Conservation (phyloP, 2,329 filamentous ascomycete species). For the Thelonectria blattea region DNA sequence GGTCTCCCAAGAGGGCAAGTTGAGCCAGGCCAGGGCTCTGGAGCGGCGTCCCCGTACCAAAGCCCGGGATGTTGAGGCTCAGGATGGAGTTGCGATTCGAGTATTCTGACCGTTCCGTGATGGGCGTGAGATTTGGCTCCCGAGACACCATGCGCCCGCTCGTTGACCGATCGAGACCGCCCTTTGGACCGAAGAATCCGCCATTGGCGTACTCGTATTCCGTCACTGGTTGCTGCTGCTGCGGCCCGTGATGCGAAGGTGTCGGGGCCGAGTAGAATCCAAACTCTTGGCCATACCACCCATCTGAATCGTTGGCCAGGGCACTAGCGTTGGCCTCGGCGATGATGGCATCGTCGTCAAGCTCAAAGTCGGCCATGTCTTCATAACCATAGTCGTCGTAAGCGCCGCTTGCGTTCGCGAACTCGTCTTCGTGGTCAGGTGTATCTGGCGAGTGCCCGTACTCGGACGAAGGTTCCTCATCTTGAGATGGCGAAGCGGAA, state of each 20-base stretch:
- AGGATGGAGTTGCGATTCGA: constrained; percentile 93
- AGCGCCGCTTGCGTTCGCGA: constrained; percentile 48
- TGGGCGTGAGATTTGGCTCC: constrained; percentile 93
- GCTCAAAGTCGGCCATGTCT: constrained; percentile 70
- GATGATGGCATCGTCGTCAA: constrained; percentile 89
- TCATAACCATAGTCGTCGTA: constrained; percentile 66
- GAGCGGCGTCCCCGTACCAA: constrained; percentile 55
- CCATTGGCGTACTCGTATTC: constrained; percentile 73
- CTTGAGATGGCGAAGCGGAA: constrained; percentile 53
- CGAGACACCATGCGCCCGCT: constrained; percentile 77
- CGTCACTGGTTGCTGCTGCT: constrained; percentile 51
- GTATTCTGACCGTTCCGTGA: constrained; percentile 95
- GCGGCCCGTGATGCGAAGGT: constrained; percentile 48
- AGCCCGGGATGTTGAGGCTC: constrained; percentile 60
- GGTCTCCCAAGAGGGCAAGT: constrained; percentile 68
- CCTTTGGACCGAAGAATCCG: constrained; percentile 85
- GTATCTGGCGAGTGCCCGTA: constrained; percentile 22
- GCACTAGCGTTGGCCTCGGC: constrained; percentile 94
- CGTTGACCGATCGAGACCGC: constrained; percentile 68
- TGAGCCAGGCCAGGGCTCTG: constrained; percentile 79
- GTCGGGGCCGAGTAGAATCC: constrained; percentile 82
- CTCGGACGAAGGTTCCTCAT: constrained; percentile 26
- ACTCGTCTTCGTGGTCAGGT: constrained; percentile 16
- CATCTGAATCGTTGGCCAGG: constrained; percentile 88
- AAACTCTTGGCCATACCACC: constrained; percentile 95